Evolutionary conservation across 2,329 filamentous ascomycete genomes (phyloP).

Genomic region (Plectosphaerella sp.): DNA sequence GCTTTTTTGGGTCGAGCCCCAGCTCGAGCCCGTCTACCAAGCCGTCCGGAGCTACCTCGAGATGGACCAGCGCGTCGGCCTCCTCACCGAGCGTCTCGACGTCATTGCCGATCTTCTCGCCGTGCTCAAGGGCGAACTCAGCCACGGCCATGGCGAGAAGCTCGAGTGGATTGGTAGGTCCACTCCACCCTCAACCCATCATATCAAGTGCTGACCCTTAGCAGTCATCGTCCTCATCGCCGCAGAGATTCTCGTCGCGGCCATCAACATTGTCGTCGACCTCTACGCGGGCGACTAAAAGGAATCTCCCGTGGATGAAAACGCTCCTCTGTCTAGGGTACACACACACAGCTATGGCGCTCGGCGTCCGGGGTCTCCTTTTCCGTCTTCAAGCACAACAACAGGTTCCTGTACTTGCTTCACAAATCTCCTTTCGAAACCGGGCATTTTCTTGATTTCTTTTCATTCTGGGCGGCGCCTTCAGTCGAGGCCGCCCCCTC

Average conservation of each 20-base stretch:
- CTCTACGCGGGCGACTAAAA: slow-evolving; percentile 57
- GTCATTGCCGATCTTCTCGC: slow-evolving; percentile 92
- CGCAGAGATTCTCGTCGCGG: slow-evolving; percentile 88
- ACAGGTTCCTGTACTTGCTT: background rate
- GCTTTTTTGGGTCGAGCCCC: slow-evolving; percentile 97
- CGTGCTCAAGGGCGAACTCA: slow-evolving; percentile 92
- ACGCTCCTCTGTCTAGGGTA: background rate
- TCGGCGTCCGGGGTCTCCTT: background rate
- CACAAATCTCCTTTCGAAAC: too few relatives aligned
- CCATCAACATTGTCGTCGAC: slow-evolving; percentile 93
- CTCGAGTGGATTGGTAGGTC: slow-evolving; percentile 81
- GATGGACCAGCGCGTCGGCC: slow-evolving; percentile 90
- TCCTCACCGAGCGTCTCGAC: slow-evolving; percentile 84
- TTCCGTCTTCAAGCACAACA: background rate
- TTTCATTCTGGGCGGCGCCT: too few relatives aligned
- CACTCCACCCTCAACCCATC: background rate
- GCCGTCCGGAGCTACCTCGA: slow-evolving; percentile 93
- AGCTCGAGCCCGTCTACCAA: slow-evolving; percentile 93
- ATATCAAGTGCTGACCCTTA: slow-evolving; percentile 8
- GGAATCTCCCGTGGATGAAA: background rate
- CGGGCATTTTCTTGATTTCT: too few relatives aligned
- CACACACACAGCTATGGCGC: too few relatives aligned
- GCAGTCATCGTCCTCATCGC: slow-evolving; percentile 91
- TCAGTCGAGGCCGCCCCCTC: too few relatives aligned
- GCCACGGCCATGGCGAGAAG: slow-evolving; percentile 86